A percentile compares a stretch with the other conserved stretches of the same genome.
phyloP scores from a whole-genome alignment of 352 stramenopile species.

The Phytophthora idaei region DNA sequence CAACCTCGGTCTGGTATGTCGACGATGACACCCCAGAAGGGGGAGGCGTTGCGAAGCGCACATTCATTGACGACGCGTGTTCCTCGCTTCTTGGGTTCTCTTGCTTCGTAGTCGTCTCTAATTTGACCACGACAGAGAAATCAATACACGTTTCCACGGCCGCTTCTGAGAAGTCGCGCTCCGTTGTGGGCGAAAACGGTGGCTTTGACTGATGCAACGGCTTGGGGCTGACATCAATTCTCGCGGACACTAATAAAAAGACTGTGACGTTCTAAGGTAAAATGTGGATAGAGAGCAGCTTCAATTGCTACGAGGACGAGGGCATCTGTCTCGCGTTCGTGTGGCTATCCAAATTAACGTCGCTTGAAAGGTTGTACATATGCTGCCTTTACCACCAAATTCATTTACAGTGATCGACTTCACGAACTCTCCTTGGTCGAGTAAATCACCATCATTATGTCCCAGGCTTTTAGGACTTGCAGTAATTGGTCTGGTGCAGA shows the following conservation, averaged over 20 bases:
- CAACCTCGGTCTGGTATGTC: not conserved
- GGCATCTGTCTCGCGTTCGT: not conserved
- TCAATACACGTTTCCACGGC: slow-evolving; percentile 11
- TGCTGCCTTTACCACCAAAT: no score
- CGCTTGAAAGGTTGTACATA: no score
- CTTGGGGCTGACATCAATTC: not conserved
- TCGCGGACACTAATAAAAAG: not conserved
- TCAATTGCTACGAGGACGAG: not conserved
- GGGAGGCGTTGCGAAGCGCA: slow-evolving; percentile 4
- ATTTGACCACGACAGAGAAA: not conserved
- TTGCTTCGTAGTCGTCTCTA: not conserved
- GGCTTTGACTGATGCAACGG: not conserved
- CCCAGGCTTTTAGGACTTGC: no score
- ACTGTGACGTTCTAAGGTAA: not conserved
- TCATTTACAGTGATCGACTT: no score
- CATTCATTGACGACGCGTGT: not conserved
- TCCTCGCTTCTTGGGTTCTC: not conserved
- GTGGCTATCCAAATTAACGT: not conserved
- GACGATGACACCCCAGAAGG: slow-evolving; percentile 17
- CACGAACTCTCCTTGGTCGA: no score
- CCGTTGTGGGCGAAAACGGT: slow-evolving; percentile 8
- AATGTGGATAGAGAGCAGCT: slow-evolving; percentile 2
- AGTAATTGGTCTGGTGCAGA: no score
- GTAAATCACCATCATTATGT: no score
- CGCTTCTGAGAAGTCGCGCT: not conserved